A percentile compares a stretch with the other conserved stretches of the same genome.
phyloP scores from a whole-genome alignment of 1,284 basidiomycete genomes.

The Ganoderma boninense region DNA sequence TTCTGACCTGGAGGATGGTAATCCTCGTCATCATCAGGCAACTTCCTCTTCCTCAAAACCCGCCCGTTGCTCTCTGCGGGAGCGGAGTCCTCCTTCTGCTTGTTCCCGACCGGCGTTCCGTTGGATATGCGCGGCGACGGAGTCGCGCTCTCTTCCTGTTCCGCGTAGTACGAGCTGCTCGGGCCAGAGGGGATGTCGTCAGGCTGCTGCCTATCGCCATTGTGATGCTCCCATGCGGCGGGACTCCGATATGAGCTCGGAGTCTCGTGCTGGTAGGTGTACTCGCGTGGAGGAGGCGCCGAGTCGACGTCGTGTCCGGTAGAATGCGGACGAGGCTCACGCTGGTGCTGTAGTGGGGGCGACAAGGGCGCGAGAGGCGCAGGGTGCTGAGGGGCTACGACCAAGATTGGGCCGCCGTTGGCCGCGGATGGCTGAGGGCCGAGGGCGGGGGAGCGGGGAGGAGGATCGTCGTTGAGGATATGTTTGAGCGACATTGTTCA shows the following conservation, averaged over 20 bases:
- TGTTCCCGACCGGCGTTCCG: constrained; percentile 37
- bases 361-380: constrained; percentile 34
- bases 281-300: constrained; percentile 38
- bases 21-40: constrained; percentile 58
- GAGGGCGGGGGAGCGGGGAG: constrained; percentile 34
- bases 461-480: constrained; percentile 77
- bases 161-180: constrained; percentile 48
- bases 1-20: constrained; percentile 59
- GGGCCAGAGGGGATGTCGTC: constrained; percentile 48
- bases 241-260: constrained; percentile 44
- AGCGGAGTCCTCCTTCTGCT: constrained; percentile 47
- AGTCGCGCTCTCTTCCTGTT: constrained; percentile 40
- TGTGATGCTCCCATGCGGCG: constrained; percentile 50
- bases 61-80: constrained; percentile 49
- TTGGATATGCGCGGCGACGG: constrained; percentile 39
- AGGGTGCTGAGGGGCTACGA: constrained; percentile 33
- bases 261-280: constrained; percentile 46
- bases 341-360: constrained; percentile 34
- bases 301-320: constrained; percentile 43
- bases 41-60: constrained; percentile 56
- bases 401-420: constrained; percentile 32
- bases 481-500: constrained; percentile 72
- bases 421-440: constrained; percentile 27
- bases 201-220: constrained; percentile 48
- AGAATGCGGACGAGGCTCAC: constrained; percentile 37